A percentile compares a stretch with the other conserved stretches of the same genome.
Conservation (phyloP, 805 yeast species). For the Metschnikowia proteae region DNA sequence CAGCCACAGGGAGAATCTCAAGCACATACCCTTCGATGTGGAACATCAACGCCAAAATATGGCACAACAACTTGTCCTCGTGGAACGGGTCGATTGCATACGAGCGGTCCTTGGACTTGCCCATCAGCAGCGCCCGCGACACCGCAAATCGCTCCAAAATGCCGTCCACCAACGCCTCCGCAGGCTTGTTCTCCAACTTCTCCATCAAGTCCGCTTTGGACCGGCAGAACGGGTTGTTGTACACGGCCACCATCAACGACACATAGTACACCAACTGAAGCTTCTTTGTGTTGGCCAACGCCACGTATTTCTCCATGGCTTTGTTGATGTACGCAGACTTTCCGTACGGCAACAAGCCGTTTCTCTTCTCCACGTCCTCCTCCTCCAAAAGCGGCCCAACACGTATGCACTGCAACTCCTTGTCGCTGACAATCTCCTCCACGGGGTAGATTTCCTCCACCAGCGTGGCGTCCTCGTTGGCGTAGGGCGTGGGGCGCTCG, state of each 20-base stretch:
- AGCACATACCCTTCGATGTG: constrained; percentile 73
- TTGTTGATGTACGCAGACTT: constrained; percentile 55
- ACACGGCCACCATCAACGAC: constrained; percentile 76
- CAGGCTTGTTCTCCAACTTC: constrained; percentile 59
- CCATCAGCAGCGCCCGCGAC: constrained; percentile 43
- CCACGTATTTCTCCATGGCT: constrained; percentile 38
- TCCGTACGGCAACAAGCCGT: constrained; percentile 59
- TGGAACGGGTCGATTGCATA: constrained; percentile 81
- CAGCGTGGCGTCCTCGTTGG: constrained; percentile 71
- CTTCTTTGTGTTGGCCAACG: constrained; percentile 47
- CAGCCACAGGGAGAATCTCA: constrained; percentile 77
- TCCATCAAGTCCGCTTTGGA: constrained; percentile 57
- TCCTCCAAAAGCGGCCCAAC: constrained; percentile 60
- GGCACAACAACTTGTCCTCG: constrained; percentile 84
- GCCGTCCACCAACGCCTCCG: constrained; percentile 69
- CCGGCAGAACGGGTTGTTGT: constrained; percentile 62
- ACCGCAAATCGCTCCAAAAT: constrained; percentile 70
- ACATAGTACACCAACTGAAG: constrained; percentile 75
- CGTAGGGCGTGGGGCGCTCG: constrained; percentile 82
- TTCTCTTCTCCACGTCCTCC: constrained; percentile 40
- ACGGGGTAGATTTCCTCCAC: constrained; percentile 83
- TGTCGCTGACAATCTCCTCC: constrained; percentile 61
- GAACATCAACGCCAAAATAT: constrained; percentile 65
- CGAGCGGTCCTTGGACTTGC: constrained; percentile 72
- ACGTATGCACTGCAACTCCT: constrained; percentile 61